Base-by-base conservation (phyloP, 31 red algal species). In the Porphyra umbilicalis region DNA sequence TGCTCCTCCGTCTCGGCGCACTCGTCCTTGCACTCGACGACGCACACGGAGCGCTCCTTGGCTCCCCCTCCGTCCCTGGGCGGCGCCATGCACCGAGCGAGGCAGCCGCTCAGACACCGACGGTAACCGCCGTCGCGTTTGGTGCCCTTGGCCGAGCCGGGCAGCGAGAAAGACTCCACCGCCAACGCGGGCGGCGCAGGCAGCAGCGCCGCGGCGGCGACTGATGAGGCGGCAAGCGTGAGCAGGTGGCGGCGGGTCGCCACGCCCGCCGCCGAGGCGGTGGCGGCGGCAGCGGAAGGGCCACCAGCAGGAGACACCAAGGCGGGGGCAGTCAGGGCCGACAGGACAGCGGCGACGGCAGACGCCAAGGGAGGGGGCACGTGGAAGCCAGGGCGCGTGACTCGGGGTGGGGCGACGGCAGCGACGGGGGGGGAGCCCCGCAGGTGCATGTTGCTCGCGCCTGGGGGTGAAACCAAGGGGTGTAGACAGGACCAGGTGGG, bases 11-110 rank as follows among this genome's bases (percentile, higher is more conserved):
- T 87, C 10, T 84, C 75, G 4, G 90, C 85, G 57, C 90, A 88
- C 78, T 88, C 85, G 80, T 87, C 85, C 85, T 88, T 88, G 68
- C 90, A 92, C 57, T 92, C 85, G 1, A 75, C 77, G 30, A 80
- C 57, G 32, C 85, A 88, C 30, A 84, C 76, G 16, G 77, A 68
- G 67, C 85, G 90, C 81, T 87, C 76, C 79, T 88, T 87, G 20
- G 85, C 90, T 29, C 11, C 7, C 57, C 57, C 57, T 0, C 57
- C 57, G 57, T 71, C 57, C 25, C 57, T 18, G 20, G 57, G 57
- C 20, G 57, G 57, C 16, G 57, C 57, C 57, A 71, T 71, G 57
- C 57, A 71, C 6, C 57, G 57, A 6, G 57, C 13, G 3, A 71
- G 57, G 57, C 57, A 71, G 14, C 13, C 10, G 57, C 57, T 71